Percentiles rank a stretch among this genome's conserved stretches.
These are phyloP conservation scores for Funneliformis geosporum DNA, from an alignment of 192 early-diverging fungal genomes.

Conservation along the genomic window DNA sequence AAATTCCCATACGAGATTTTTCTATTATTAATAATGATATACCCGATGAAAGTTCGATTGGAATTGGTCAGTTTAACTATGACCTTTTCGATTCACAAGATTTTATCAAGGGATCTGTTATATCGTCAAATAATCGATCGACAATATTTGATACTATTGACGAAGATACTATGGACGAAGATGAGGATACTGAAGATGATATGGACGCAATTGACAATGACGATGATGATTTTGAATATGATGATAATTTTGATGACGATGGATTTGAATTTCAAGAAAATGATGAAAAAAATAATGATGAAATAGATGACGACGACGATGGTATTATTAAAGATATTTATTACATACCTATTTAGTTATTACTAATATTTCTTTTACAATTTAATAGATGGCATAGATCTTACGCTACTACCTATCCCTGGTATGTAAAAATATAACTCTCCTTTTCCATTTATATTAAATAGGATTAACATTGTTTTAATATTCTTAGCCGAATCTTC, in stretches of 20 bases:
- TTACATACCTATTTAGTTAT: neutral
- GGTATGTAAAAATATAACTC: slow-evolving; percentile 8
- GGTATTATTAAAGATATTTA: neutral
- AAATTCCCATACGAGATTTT: slow-evolving; percentile 32
- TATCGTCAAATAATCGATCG: neutral
- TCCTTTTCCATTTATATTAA: neutral
- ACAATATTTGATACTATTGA: slow-evolving; percentile 16
- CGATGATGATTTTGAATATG: too few relatives aligned
- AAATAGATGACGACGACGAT: slow-evolving; percentile 7
- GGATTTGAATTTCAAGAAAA: slow-evolving; percentile 14
- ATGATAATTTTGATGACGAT: too few relatives aligned
- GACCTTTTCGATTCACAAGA: neutral
- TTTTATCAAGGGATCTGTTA: neutral
- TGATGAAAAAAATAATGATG: neutral
- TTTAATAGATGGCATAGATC: slow-evolving; percentile 31
- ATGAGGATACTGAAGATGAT: slow-evolving; percentile 17
- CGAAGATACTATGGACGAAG: slow-evolving; percentile 4
- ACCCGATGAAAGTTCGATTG: neutral
- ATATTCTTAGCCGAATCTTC: slow-evolving; percentile 26
- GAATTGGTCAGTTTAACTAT: slow-evolving; percentile 12
- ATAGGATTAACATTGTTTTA: neutral
- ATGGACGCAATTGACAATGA: slow-evolving; percentile 16
- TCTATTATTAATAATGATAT: slow-evolving; percentile 14
- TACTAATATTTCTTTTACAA: neutral
- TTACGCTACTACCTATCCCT: slow-evolving; percentile 32